Percentiles rank a stretch among this genome's conserved stretches.
Evolutionary conservation across 208 protist species (phyloP).

Genomic region (Leishmania mexicana): DNA sequence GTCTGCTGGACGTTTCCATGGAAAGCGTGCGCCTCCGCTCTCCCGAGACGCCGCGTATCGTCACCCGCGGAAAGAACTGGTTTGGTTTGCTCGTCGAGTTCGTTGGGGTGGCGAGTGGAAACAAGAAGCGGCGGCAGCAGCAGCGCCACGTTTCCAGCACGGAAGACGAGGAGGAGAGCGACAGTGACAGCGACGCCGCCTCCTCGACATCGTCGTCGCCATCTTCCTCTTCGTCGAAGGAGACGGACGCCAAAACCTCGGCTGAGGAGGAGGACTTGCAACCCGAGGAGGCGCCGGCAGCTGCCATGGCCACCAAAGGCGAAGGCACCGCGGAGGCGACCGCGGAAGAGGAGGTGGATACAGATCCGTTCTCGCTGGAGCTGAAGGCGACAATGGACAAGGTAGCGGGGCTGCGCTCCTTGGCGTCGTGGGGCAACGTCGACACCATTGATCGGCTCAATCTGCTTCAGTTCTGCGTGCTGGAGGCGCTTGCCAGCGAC

Average conservation of each 20-base stretch:
- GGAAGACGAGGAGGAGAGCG: constrained; percentile 32
- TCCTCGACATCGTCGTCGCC: not conserved
- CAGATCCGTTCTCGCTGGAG: constrained; percentile 41
- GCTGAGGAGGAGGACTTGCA: constrained; percentile 1
- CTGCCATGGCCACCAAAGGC: constrained; percentile 6
- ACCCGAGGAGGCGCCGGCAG: constrained; percentile 9
- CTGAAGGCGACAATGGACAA: constrained; percentile 67
- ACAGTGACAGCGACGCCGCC: constrained; percentile 1
- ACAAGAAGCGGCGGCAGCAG: constrained; percentile 51
- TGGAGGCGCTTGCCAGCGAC: constrained; percentile 59
- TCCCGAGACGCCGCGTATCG: constrained; percentile 50
- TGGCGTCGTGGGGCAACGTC: constrained; percentile 87
- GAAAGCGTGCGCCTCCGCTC: constrained; percentile 51
- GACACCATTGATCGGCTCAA: constrained; percentile 72
- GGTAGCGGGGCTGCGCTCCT: constrained; percentile 55
- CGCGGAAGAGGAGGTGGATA: constrained; percentile 22
- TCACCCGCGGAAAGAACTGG: constrained; percentile 74
- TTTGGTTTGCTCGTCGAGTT: constrained; percentile 82
- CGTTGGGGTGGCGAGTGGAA: constrained; percentile 72
- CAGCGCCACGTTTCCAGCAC: constrained; percentile 20
- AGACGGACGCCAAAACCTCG: constrained; percentile 7
- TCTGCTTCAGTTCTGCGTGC: constrained; percentile 76
- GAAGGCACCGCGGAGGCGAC: constrained; percentile 1
- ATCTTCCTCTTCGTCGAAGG: not conserved
- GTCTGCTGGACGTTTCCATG: constrained; percentile 59